phyloP scores from a whole-genome alignment of 2,329 filamentous ascomycete species.

The Zopfia rhizophila region DNA sequence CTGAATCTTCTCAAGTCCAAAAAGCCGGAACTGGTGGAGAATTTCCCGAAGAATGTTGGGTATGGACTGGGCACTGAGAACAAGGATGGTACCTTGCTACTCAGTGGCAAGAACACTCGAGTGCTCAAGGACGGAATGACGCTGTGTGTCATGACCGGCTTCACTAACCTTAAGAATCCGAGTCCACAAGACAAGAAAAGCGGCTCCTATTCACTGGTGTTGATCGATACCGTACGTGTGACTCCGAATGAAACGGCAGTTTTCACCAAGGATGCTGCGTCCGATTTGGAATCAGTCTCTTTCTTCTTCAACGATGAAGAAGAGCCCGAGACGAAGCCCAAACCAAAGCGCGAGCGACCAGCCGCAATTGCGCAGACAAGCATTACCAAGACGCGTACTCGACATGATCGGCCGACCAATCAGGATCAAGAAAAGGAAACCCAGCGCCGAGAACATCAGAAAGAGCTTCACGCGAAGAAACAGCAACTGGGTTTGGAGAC shows the following conservation, averaged over 20 bases:
- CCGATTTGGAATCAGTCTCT: constrained; percentile 91
- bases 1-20: constrained; percentile 82
- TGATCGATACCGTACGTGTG: constrained; percentile 94
- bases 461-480: constrained; percentile 86
- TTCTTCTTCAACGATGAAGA: constrained; percentile 99
- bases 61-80: constrained; percentile 93
- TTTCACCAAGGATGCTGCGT: constrained; percentile 92
- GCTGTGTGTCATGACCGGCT: constrained; percentile 86
- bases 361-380: constrained; percentile 93
- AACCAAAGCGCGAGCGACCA: constrained; percentile 87
- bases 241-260: constrained; percentile 80
- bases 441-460: constrained; percentile 89
- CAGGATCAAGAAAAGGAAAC: constrained; percentile 91
- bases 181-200: constrained; percentile 89
- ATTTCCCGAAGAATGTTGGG: constrained; percentile 92
- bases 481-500: constrained; percentile 86
- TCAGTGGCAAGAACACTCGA: constrained; percentile 87
- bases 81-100: constrained; percentile 80
- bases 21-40: constrained; percentile 94
- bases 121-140: constrained; percentile 97
- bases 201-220: constrained; percentile 86
- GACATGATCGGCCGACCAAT: constrained; percentile 88
- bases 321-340: constrained; percentile 82
- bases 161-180: constrained; percentile 88
- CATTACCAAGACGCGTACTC: constrained; percentile 91